Conservation (phyloP, 441 rosid species). For the Croton setiger region DNA sequence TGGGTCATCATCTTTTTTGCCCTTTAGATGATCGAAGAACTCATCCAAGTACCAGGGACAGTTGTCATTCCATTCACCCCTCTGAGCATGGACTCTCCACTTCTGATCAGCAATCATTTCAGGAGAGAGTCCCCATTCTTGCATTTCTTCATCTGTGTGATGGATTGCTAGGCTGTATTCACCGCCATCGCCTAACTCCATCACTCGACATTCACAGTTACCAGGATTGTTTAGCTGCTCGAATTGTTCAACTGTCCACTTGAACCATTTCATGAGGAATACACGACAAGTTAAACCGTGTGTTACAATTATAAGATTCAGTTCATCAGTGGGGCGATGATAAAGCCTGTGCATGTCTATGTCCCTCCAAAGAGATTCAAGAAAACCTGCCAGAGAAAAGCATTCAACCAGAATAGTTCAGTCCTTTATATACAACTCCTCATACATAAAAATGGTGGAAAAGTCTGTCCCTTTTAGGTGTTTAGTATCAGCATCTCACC, state of each 20-base stretch:
- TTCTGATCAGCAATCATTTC: constrained; percentile 89
- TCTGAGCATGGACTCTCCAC: constrained; percentile 52
- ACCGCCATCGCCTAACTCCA: constrained; percentile 79
- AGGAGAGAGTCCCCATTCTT: constrained; percentile 72
- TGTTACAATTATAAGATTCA: constrained; percentile 76
- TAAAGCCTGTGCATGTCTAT: constrained; percentile 78
- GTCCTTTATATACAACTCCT: background rate
- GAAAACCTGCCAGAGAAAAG: constrained; percentile 55
- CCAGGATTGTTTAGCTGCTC: constrained; percentile 67
- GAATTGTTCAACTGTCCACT: constrained; percentile 90
- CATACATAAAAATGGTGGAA: background rate
- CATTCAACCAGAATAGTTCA: background rate
- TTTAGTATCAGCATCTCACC: background rate
- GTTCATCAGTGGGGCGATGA: constrained; percentile 53
- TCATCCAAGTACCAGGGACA: constrained; percentile 63
- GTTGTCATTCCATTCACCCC: constrained; percentile 67
- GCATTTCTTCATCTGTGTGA: constrained; percentile 76
- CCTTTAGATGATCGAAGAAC: constrained; percentile 53
- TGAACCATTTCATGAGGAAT: constrained; percentile 98
- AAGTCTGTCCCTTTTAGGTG: background rate
- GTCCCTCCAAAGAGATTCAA: constrained; percentile 97
- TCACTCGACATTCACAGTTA: constrained; percentile 72
- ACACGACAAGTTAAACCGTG: constrained; percentile 86
- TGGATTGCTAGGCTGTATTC: constrained; percentile 86
- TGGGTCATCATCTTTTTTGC: constrained; percentile 25